Evolutionary conservation across 139 green algal species (phyloP).

Genomic region (Chlorella sp.): DNA sequence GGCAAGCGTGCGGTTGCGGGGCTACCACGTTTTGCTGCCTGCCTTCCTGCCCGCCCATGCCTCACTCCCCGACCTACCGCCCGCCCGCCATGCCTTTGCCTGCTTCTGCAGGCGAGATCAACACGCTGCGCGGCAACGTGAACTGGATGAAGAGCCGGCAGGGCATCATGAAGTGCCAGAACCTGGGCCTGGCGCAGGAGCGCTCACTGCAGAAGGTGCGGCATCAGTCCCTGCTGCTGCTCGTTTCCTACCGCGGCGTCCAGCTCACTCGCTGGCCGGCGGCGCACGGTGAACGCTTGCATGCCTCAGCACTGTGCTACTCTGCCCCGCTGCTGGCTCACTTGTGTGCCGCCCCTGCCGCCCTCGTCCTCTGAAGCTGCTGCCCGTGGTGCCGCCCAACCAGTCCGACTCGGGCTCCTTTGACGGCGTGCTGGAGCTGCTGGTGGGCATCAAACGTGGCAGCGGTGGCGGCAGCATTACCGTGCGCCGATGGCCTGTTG

Average conservation of each 20-base stretch:
- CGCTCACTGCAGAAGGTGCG: constrained; percentile 75
- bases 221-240: too few relatives aligned
- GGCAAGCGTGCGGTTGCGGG: too few relatives aligned
- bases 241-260: too few relatives aligned
- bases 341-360: background rate
- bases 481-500: too few relatives aligned
- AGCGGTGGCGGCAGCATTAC: too few relatives aligned
- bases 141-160: constrained; percentile 96
- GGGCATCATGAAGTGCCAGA: constrained; percentile 82
- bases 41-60: too few relatives aligned
- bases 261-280: too few relatives aligned
- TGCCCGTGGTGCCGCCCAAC: constrained; percentile 84
- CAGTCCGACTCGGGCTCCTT: constrained; percentile 90
- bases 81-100: background rate
- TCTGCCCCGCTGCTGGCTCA: too few relatives aligned
- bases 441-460: constrained; percentile 55
- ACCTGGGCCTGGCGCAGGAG: constrained; percentile 67
- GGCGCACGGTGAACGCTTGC: too few relatives aligned
- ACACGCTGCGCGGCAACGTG: constrained; percentile 81
- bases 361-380: constrained; percentile 51
- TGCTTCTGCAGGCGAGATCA: constrained; percentile 74
- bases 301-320: too few relatives aligned
- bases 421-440: constrained; percentile 92
- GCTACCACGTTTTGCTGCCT: too few relatives aligned
- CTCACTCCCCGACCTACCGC: too few relatives aligned